A percentile compares a stretch with the other conserved stretches of the same genome.
Evolutionary conservation across 2,329 filamentous ascomycete species (phyloP).

Genomic region (Sporothrix pallida): DNA sequence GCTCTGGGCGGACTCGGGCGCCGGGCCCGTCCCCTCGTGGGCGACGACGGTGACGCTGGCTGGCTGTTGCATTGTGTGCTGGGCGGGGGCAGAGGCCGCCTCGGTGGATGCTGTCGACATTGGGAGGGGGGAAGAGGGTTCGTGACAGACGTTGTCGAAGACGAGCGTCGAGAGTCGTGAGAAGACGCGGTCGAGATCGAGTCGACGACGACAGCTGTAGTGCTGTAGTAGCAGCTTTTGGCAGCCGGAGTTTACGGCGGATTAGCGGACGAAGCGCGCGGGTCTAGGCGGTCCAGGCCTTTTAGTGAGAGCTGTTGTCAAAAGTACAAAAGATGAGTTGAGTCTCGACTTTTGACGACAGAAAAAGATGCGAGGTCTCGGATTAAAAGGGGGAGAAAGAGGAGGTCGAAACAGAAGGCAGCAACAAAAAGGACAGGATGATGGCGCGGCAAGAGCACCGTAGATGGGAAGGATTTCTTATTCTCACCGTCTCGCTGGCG

Average conservation of each 20-base stretch:
- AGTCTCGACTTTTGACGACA: not conserved
- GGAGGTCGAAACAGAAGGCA: not conserved
- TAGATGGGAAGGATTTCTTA: not conserved
- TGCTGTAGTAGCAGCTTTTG: not conserved
- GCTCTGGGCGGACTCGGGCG: slow-evolving; percentile 51
- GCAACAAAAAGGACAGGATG: not conserved
- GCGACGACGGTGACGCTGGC: slow-evolving; percentile 29
- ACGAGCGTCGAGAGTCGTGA: not conserved
- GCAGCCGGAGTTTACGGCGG: slow-evolving; percentile 9
- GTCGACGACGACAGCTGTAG: not conserved
- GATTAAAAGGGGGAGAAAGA: not conserved
- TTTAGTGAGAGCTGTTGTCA: no score
- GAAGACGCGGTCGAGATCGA: not conserved
- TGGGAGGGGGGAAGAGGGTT: not conserved
- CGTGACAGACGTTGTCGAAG: not conserved
- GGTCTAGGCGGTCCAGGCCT: not conserved
- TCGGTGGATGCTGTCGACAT: not conserved
- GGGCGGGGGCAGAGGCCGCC: not conserved
- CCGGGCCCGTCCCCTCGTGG: slow-evolving; percentile 30
- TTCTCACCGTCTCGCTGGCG: not conserved
- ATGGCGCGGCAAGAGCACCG: not conserved
- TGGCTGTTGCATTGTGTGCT: slow-evolving; percentile 33
- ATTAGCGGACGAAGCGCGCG: not conserved
- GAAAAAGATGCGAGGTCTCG: not conserved
- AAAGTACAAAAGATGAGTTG: not conserved